Percentiles rank a stretch among this genome's conserved stretches.
Evolutionary conservation across 441 rosid species (phyloP).

Genomic region (Sinapis alba): DNA sequence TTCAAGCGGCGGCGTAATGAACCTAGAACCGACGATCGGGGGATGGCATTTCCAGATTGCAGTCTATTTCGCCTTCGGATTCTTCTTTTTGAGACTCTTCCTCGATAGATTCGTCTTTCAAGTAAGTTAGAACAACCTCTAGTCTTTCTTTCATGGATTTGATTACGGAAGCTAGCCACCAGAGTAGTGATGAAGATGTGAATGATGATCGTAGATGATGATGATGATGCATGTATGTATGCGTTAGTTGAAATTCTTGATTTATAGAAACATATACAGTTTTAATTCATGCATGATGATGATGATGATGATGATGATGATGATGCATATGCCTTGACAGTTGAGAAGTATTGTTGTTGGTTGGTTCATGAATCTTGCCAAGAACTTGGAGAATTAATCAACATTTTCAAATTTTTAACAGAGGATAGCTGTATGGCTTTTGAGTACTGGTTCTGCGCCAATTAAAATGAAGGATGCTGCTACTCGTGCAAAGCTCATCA

Average conservation of each 20-base stretch:
- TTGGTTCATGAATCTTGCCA: not conserved
- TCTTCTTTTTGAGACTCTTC: constrained; percentile 59
- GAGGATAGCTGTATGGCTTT: constrained; percentile 72
- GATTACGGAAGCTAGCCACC: not conserved
- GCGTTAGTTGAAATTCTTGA: not conserved
- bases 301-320: not conserved
- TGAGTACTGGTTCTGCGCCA: constrained; percentile 42
- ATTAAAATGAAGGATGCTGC: constrained; percentile 52
- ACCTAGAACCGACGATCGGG: constrained; percentile 7
- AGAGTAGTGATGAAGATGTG: not conserved
- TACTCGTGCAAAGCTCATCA: constrained; percentile 50
- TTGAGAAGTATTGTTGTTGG: not conserved
- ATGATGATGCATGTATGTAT: not conserved
- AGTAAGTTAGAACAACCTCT: constrained; percentile 48
- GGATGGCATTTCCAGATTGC: constrained; percentile 59
- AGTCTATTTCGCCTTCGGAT: constrained; percentile 61
- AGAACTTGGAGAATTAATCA: not conserved
- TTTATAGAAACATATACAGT: not conserved
- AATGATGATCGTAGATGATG: not conserved
- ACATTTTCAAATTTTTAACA: constrained; percentile 31
- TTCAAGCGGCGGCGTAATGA: not conserved
- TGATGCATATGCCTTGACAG: not conserved
- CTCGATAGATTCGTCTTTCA: constrained; percentile 80
- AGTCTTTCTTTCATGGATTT: not conserved
- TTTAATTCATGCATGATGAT: not conserved